A percentile compares a stretch with the other conserved stretches of the same genome.
Conservation (phyloP, 2,329 filamentous ascomycete genomes). For the Botrytis tulipae region DNA sequence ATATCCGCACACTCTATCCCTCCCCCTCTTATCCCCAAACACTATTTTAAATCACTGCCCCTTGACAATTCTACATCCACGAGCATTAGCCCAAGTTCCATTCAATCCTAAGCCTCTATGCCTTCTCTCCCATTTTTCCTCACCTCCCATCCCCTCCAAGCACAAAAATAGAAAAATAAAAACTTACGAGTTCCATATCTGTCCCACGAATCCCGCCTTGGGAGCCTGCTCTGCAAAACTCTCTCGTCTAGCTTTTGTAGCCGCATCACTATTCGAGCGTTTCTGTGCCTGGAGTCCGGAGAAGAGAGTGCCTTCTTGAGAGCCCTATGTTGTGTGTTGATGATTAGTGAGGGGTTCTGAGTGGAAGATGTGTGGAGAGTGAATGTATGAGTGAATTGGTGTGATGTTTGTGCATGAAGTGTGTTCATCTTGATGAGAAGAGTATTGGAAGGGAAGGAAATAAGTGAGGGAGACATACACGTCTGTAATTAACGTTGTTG, state of each 20-base stretch:
- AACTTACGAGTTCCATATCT: constrained; percentile 39
- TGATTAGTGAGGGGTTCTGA: background rate
- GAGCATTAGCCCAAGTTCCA: background rate
- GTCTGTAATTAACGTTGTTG: constrained; percentile 29
- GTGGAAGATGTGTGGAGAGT: too few relatives aligned
- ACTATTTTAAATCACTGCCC: background rate
- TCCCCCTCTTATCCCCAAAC: background rate
- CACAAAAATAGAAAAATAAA: background rate
- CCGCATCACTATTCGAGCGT: constrained; percentile 42
- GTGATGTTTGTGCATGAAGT: background rate
- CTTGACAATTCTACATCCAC: background rate
- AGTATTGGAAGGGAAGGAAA: background rate
- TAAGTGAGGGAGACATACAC: constrained; percentile 25
- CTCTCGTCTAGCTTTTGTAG: constrained; percentile 40
- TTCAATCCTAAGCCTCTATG: background rate
- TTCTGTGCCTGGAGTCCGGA: constrained; percentile 46
- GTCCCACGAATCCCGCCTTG: constrained; percentile 39
- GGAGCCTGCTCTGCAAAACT: constrained; percentile 47
- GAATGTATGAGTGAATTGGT: background rate
- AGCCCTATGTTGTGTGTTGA: constrained; percentile 14
- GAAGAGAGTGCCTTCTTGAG: constrained; percentile 34
- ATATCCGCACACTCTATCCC: background rate
- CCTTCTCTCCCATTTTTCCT: background rate
- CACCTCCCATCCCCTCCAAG: background rate
- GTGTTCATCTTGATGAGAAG: background rate